Percentiles rank a stretch among this genome's conserved stretches.
Conservation (phyloP, 2,329 filamentous ascomycete species). For the Cyanodermella asteris region DNA sequence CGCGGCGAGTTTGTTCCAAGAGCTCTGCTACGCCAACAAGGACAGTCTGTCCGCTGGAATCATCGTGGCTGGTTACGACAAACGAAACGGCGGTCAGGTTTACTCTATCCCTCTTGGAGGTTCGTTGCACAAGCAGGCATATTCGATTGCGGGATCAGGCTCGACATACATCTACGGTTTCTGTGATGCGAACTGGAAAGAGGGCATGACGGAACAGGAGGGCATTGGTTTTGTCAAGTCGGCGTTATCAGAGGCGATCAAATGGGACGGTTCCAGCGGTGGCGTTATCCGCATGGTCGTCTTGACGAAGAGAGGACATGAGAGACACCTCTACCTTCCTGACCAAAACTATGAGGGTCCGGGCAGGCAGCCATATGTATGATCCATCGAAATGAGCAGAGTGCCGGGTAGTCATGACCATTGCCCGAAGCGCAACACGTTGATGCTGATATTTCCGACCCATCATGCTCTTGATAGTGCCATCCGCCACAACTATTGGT, state of each 20-base stretch:
- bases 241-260: constrained; percentile 81
- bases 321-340: constrained; percentile 86
- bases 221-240: constrained; percentile 86
- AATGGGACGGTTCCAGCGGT: constrained; percentile 97
- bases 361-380: constrained; percentile 23
- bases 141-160: constrained; percentile 86
- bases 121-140: constrained; percentile 90
- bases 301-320: constrained; percentile 68
- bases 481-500: no score
- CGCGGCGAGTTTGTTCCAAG: constrained; percentile 87
- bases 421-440: no score
- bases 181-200: constrained; percentile 89
- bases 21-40: constrained; percentile 96
- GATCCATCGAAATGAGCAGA: neutral
- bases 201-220: constrained; percentile 80
- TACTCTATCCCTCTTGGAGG: constrained; percentile 94
- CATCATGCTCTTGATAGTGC: no score
- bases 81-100: constrained; percentile 84
- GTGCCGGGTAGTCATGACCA: no score
- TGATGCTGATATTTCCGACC: no score
- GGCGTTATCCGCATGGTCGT: constrained; percentile 98
- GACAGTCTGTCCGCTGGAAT: constrained; percentile 80
- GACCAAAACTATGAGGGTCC: constrained; percentile 72
- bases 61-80: constrained; percentile 96
- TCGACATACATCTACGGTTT: constrained; percentile 99